These are phyloP conservation scores for Aspergillus affinis DNA, from an alignment of 495 filamentous ascomycete species.

Conservation along the genomic window DNA sequence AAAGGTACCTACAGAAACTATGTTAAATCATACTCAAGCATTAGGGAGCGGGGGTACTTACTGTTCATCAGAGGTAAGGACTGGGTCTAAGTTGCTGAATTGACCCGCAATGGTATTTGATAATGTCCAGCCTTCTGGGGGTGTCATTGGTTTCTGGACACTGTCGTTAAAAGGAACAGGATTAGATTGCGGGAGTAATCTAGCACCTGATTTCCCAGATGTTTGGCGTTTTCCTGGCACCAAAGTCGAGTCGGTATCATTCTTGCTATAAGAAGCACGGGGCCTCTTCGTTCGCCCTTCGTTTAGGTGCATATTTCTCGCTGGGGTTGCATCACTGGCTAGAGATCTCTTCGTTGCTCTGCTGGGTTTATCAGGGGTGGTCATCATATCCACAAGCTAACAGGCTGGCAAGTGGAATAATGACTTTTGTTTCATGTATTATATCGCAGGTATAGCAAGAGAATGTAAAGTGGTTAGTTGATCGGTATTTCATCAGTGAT, in stretches of 20 bases:
- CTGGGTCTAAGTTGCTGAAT: conserved; percentile 64
- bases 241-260: conserved; percentile 1
- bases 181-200: not conserved
- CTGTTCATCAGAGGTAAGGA: conserved; percentile 80
- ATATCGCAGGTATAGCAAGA: not conserved
- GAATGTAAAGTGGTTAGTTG: not conserved
- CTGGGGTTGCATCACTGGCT: conserved; percentile 31
- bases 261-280: conserved; percentile 27
- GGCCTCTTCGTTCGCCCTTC: conserved; percentile 36
- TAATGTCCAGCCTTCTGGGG: conserved; percentile 32
- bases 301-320: conserved; percentile 22
- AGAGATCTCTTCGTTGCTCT: conserved; percentile 38
- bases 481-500: not conserved
- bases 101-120: conserved; percentile 34
- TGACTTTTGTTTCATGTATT: not conserved
- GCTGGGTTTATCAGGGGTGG: conserved; percentile 19
- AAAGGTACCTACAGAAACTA: conserved; percentile 55
- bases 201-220: not conserved
- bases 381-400: conserved; percentile 16
- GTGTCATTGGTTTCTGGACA: conserved; percentile 4
- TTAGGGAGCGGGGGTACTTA: conserved; percentile 40
- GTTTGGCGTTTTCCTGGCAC: not conserved
- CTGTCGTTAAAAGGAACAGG: not conserved
- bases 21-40: conserved; percentile 20
- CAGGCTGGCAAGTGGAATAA: not conserved